phyloP scores from a whole-genome alignment of 2,329 filamentous ascomycete genomes.

The Calonectria pteridis region DNA sequence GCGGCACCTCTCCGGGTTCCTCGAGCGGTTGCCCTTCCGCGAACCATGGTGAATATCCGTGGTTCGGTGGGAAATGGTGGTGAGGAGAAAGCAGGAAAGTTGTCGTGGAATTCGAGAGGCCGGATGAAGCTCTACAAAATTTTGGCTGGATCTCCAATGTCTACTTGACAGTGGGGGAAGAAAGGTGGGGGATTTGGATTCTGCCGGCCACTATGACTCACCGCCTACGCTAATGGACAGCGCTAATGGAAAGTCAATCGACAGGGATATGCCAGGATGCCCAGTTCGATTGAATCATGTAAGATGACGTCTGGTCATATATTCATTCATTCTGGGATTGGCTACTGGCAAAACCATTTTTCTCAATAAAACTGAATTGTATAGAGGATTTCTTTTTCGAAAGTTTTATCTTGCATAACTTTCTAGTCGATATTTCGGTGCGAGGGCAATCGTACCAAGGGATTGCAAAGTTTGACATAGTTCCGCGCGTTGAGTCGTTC shows the following conservation, averaged over 20 bases:
- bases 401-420: too few species aligned
- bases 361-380: too few species aligned
- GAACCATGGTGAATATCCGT: slow-evolving; percentile 44
- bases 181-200: slow-evolving; percentile 51
- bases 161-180: slow-evolving; percentile 40
- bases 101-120: slow-evolving; percentile 8
- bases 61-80: not conserved
- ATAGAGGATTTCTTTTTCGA: too few species aligned
- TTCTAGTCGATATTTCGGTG: too few species aligned
- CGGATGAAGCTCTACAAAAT: slow-evolving; percentile 45
- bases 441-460: too few species aligned
- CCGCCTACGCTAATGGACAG: slow-evolving; percentile 26
- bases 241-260: not conserved
- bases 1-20: slow-evolving; percentile 49
- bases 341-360: too few species aligned
- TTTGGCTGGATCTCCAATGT: slow-evolving; percentile 38
- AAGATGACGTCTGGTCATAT: not conserved
- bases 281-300: not conserved
- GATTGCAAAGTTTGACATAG: too few species aligned
- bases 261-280: slow-evolving; percentile 6
- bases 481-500: too few species aligned
- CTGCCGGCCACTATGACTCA: slow-evolving; percentile 42
- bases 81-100: not conserved
- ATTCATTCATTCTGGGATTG: not conserved
- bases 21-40: slow-evolving; percentile 49